Base-by-base conservation (phyloP, 2,329 filamentous ascomycete species). In the Podosphaera aphanis region DNA sequence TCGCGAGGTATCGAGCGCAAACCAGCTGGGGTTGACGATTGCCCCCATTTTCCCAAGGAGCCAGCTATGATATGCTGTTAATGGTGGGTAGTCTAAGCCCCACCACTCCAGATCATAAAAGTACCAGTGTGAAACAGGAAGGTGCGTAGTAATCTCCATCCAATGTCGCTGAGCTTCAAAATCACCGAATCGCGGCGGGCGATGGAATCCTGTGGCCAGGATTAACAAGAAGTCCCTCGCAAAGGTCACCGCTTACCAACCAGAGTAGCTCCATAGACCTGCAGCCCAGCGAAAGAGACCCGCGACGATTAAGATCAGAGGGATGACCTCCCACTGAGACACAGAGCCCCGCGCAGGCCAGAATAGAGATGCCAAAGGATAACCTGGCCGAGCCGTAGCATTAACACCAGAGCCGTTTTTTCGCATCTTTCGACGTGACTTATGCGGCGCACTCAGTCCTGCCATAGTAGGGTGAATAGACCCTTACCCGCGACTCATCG, bases 21-120 rank as follows among this genome's bases (percentile, higher is more conserved):
- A 98, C 90, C 90, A 98, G 7, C 73, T 63, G 1, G 82, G 77
- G 51, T 93, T 69, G 60, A 95, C 79, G 33, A 77, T 61, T 45
- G 74, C 70, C 44, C 90, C 90, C 67, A 94, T 73, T 62, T 79
- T 81, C 51, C 90, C 90, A 49, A 92, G 66, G n/a, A 90, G 59
- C 88, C 86, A 95, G 66, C 86, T 94, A 63, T 98, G 90, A 64
- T 98, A 98, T 44, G 90, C 92, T 45, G 90, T 98, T 63, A 98
- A 71, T 45, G 90, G 90, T 47, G 90, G 90, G 61, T 98, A 98
- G 64, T 98, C 90, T 53, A 98, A 70, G 0, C 92, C 92, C 90
- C 90, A 98, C 79, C 88, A 98, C 57, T 88, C 71, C 39, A 95
- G 67, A 60, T 98, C 86, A 61, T 98, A 84, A 59, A 93, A 93